Evolutionary conservation across 2,329 filamentous ascomycete species (phyloP).

Genomic region (Trichoderma arundinaceum): DNA sequence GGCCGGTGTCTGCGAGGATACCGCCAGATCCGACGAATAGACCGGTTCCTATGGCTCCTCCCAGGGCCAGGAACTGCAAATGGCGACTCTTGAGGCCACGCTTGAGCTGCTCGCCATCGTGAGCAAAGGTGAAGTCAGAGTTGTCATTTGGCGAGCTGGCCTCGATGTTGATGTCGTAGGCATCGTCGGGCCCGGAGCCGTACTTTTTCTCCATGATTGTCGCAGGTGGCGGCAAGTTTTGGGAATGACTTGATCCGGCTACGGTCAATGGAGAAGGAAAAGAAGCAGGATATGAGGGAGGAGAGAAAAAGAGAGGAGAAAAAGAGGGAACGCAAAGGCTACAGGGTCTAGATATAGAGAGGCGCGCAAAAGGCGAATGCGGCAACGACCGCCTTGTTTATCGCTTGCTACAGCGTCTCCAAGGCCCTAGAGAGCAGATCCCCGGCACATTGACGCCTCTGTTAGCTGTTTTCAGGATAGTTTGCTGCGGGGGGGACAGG

Average conservation of each 20-base stretch:
- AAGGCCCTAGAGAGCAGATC: conserved; percentile 25
- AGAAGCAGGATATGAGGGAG: background rate
- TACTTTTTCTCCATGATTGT: conserved; percentile 36
- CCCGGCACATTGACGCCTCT: conserved; percentile 27
- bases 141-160: conserved; percentile 35
- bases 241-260: background rate
- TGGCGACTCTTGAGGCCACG: conserved; percentile 65
- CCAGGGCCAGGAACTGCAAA: conserved; percentile 64
- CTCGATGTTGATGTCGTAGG: conserved; percentile 40
- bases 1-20: conserved; percentile 62
- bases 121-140: conserved; percentile 46
- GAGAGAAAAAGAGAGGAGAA: background rate
- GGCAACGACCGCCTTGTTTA: conserved; percentile 4
- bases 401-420: conserved; percentile 6
- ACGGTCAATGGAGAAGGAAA: background rate
- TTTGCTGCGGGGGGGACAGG: conserved; percentile 14
- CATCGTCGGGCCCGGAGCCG: conserved; percentile 33
- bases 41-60: conserved; percentile 66
- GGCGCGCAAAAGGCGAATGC: conserved; percentile 2
- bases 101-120: conserved; percentile 53
- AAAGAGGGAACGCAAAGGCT: background rate
- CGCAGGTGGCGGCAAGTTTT: background rate
- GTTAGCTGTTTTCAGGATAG: conserved; percentile 25
- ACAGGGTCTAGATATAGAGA: conserved; percentile 16
- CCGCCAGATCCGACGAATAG: conserved; percentile 67